phyloP scores from a whole-genome alignment of 1,139 yeast genomes.

The Yamadazyma songkhlaensis region DNA sequence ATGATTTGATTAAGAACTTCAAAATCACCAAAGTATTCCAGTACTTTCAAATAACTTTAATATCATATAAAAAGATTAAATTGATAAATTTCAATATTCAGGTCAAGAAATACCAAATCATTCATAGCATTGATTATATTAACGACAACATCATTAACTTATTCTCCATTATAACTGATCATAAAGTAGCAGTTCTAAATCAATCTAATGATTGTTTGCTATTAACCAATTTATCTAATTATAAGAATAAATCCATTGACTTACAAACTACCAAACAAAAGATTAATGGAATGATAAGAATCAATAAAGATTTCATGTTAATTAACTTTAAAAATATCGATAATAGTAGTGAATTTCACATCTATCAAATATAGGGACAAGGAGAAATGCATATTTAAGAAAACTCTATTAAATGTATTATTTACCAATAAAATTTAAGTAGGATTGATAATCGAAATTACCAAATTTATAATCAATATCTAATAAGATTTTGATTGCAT shows the following conservation, averaged over 20 bases:
- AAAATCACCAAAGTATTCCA: conserved; percentile 9
- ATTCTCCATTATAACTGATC: conserved; percentile 12
- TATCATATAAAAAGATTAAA: conserved; percentile 11
- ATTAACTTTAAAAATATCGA: conserved; percentile 13
- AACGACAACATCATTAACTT: conserved; percentile 15
- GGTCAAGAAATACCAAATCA: conserved; percentile 7
- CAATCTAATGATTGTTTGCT: conserved; percentile 13
- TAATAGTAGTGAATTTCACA: conserved; percentile 11
- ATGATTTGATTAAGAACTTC: conserved; percentile 14
- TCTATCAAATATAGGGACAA: conserved; percentile 11
- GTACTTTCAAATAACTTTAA: conserved; percentile 10
- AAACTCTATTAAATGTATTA: background rate
- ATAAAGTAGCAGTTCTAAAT: conserved; percentile 12
- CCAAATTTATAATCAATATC: conserved; percentile 65
- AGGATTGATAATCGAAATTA: conserved; percentile 51
- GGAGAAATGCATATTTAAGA: background rate
- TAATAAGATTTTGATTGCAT: conserved; percentile 57
- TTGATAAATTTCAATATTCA: conserved; percentile 8
- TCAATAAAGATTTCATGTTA: conserved; percentile 12
- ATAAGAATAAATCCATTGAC: conserved; percentile 8
- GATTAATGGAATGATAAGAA: conserved; percentile 14
- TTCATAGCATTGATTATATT: conserved; percentile 10
- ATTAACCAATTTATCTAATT: conserved; percentile 11
- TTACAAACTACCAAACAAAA: conserved; percentile 10
- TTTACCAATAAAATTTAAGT: conserved; percentile 43